Conservation (phyloP, 495 filamentous ascomycete species). For the Neurospora sublineolata region DNA sequence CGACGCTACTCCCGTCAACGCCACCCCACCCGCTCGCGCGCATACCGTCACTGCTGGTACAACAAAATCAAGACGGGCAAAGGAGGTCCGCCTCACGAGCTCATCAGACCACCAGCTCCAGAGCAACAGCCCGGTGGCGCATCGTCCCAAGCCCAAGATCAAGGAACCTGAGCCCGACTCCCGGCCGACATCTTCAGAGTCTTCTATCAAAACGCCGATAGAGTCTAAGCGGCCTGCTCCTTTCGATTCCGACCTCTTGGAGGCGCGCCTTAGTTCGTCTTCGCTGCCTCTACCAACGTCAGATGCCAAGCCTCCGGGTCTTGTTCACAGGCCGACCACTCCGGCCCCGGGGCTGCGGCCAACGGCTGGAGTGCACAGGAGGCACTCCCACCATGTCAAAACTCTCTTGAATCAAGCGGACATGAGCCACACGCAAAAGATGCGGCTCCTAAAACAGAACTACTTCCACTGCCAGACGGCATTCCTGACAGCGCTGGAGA, state of each 20-base stretch:
- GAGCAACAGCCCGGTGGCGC: constrained; percentile 9
- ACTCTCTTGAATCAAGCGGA: constrained; percentile 38
- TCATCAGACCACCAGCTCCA: constrained; percentile 24
- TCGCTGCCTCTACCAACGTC: constrained; percentile 13
- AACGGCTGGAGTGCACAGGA: constrained; percentile 33
- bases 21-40: constrained; percentile 43
- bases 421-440: constrained; percentile 45
- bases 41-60: constrained; percentile 46
- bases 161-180: constrained; percentile 6
- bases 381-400: constrained; percentile 39
- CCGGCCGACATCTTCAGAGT: constrained; percentile 9
- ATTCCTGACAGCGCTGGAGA: constrained; percentile 59
- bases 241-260: constrained; percentile 23
- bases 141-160: constrained; percentile 16
- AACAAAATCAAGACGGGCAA: constrained; percentile 35
- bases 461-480: constrained; percentile 66
- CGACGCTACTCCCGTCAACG: constrained; percentile 41
- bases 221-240: not conserved
- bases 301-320: constrained; percentile 36
- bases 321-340: constrained; percentile 31
- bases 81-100: constrained; percentile 29
- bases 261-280: constrained; percentile 37
- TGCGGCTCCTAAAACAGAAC: constrained; percentile 53
- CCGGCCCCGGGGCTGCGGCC: constrained; percentile 43
- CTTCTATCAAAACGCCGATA: not conserved